These are phyloP conservation scores for Leccinum olivaceopallidum DNA, from an alignment of 768 basidiomycete species.

Conservation along the genomic window DNA sequence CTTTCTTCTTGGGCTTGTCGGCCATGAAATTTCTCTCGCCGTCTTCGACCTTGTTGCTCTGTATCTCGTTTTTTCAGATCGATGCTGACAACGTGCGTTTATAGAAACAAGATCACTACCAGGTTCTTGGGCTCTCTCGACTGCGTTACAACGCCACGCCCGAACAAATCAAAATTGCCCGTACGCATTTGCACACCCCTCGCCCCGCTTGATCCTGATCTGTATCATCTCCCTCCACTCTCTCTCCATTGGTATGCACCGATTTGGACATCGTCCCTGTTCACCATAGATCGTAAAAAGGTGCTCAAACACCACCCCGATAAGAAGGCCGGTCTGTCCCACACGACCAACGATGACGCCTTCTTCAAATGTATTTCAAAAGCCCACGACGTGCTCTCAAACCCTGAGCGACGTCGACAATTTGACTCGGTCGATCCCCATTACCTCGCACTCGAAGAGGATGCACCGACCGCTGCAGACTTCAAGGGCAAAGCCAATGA, in stretches of 20 bases:
- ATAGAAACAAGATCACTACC: constrained; percentile 98
- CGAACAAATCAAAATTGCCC: constrained; percentile 95
- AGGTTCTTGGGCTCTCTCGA: constrained; percentile 91
- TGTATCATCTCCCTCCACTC: not conserved
- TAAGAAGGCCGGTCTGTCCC: constrained; percentile 80
- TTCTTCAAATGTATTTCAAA: constrained; percentile 99
- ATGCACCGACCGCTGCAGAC: constrained; percentile 66
- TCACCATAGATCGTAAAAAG: constrained; percentile 84
- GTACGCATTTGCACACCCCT: constrained; percentile 50
- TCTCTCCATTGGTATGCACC: not conserved
- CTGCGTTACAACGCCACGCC: constrained; percentile 83
- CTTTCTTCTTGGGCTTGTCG: not conserved
- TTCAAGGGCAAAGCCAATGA: constrained; percentile 52
- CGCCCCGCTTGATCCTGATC: constrained; percentile 16
- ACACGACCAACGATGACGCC: constrained; percentile 91
- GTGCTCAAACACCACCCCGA: constrained; percentile 99
- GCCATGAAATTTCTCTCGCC: not conserved
- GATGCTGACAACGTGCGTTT: constrained; percentile 11
- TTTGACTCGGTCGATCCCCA: constrained; percentile 95
- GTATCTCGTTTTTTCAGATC: not conserved
- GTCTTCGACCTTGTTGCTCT: not conserved
- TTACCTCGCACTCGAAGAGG: constrained; percentile 71
- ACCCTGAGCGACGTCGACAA: constrained; percentile 85
- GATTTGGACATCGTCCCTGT: not conserved
- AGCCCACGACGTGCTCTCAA: constrained; percentile 90